A percentile compares a stretch with the other conserved stretches of the same genome.
These are phyloP conservation scores for Fusarium torreyae DNA, from an alignment of 2,329 filamentous ascomycete species.

Conservation along the genomic window DNA sequence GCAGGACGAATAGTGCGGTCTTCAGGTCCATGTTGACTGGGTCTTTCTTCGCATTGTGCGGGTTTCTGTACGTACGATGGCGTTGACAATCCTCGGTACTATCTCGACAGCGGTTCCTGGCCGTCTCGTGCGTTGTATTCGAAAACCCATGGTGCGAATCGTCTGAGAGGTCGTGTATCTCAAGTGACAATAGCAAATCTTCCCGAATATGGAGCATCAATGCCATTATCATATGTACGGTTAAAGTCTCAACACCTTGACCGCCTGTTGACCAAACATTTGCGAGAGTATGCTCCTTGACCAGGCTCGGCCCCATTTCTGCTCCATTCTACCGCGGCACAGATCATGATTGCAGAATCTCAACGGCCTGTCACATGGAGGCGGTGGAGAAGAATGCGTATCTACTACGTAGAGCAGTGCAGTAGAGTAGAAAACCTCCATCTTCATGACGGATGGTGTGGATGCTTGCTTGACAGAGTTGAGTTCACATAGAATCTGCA, in stretches of 20 bases:
- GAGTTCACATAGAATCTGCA: conserved; percentile 37
- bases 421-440: conserved; percentile 11
- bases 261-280: conserved; percentile 44
- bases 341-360: conserved; percentile 46
- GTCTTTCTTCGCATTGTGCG: background rate
- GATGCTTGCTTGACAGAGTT: conserved; percentile 19
- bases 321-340: conserved; percentile 43
- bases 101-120: conserved; percentile 38
- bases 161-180: conserved; percentile 5
- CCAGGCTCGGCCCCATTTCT: conserved; percentile 37
- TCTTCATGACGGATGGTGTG: conserved; percentile 16
- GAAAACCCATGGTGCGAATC: conserved; percentile 20
- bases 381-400: conserved; percentile 40
- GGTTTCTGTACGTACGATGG: conserved; percentile 31
- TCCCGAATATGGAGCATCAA: conserved; percentile 16
- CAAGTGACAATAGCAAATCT: conserved; percentile 14
- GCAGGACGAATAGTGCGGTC: conserved; percentile 44
- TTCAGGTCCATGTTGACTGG: conserved; percentile 38
- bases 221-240: background rate
- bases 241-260: conserved; percentile 37
- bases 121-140: conserved; percentile 7
- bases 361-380: conserved; percentile 43
- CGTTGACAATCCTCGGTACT: conserved; percentile 44
- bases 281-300: conserved; percentile 25
- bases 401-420: conserved; percentile 16